Base-by-base conservation (phyloP, 2,329 filamentous ascomycete genomes). In the Exophiala alcalophila region DNA sequence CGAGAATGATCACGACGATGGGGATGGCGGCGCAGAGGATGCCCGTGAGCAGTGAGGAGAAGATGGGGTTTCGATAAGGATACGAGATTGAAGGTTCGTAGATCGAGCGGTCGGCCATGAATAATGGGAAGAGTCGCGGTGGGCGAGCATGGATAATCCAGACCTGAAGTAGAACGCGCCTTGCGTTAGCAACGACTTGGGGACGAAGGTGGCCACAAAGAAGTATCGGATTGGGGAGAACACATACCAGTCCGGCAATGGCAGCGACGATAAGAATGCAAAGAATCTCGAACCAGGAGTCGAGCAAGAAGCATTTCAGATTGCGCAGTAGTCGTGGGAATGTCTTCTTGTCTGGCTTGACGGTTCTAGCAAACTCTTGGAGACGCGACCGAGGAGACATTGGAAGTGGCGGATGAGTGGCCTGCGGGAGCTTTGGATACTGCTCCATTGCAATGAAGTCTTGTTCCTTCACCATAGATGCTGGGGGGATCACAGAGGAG, bases 11-110 rank as follows among this genome's bases (percentile, higher is more conserved):
- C 18, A 39, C 28, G 19, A 11, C 39, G 6, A 52, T 28, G 8
- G 52, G 52, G 18, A 54, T 35, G 30, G 44, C 16, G 11, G 23
- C 35, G 27, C 40, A 28, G 21, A 54, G 19, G 11, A 53, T 15
- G 3, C 49, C 52, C 8, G 49, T 42, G 8, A 28, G 24, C 1
- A 49, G 40, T 10, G 42, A 43, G 14, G 32, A 40, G 35, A 54
- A 40, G 21, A 50, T 48, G 5, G 43, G 47, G 4, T 40, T 27
- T 8, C 12, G 16, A 31, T 52, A 54, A n/a, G 52, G 52, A 29
- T 52, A 54, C 25, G 49, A 31, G 14, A 54, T 40, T 8, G 40
- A 41, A 23, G 47, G 36, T 7, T 40, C 36, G 32, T 49, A 49
- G 18, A 34, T 27, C 8, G 40, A 18, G 14, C 46, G 36, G 33